Conservation (phyloP, 495 filamentous ascomycete species). For the Extremus antarcticus region DNA sequence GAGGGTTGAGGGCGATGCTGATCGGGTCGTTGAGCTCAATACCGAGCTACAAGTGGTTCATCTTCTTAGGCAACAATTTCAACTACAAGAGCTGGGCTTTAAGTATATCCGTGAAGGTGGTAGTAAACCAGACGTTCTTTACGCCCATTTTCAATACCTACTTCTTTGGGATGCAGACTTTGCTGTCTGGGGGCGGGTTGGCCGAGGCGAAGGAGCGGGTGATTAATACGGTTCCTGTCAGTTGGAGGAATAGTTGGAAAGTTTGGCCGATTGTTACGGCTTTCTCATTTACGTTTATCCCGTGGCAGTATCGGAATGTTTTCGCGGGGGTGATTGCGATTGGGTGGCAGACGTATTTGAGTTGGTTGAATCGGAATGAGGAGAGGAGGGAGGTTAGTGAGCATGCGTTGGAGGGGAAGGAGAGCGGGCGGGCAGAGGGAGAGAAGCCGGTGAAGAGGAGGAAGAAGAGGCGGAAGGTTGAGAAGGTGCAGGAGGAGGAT, state of each 20-base stretch:
- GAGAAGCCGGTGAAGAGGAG: conserved; percentile 36
- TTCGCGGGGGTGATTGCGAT: conserved; percentile 70
- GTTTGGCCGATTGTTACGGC: conserved; percentile 85
- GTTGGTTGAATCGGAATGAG: conserved; percentile 65
- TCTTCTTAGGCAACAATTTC: conserved; percentile 67
- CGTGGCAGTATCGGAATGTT: conserved; percentile 63
- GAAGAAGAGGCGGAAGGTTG: conserved; percentile 66
- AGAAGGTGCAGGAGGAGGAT: neutral
- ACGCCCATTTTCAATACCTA: conserved; percentile 82
- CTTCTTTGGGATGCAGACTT: conserved; percentile 80
- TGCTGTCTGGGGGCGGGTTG: conserved; percentile 45
- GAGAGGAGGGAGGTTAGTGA: conserved; percentile 41
- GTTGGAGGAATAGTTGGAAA: conserved; percentile 69
- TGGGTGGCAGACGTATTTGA: conserved; percentile 87
- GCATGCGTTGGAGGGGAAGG: neutral
- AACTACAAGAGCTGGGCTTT: conserved; percentile 61
- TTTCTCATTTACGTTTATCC: conserved; percentile 75
- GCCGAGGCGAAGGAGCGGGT: conserved; percentile 58
- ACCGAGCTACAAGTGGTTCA: conserved; percentile 76
- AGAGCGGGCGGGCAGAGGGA: neutral
- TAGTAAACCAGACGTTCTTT: conserved; percentile 71
- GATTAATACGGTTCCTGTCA: conserved; percentile 62
- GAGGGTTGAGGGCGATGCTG: conserved; percentile 58
- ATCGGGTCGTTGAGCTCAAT: conserved; percentile 64
- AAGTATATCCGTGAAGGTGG: conserved; percentile 63